Base-by-base conservation (phyloP, 108 stramenopile species). In the Nitzschia sp. region DNA sequence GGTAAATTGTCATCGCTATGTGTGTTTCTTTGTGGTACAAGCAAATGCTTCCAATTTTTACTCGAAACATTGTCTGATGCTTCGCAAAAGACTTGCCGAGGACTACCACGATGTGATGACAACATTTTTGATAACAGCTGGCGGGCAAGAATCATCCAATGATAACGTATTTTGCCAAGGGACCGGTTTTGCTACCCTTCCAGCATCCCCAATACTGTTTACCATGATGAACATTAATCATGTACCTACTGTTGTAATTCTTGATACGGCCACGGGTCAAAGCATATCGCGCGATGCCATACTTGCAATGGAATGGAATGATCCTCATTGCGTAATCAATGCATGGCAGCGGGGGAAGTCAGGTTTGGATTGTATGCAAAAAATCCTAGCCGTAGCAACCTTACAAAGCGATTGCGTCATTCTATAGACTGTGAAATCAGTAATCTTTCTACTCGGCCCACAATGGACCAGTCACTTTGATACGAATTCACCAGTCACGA, bases 31-130 rank as follows among this genome's bases (percentile, higher is more conserved):
- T 41, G 45, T 75, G 4, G 44, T 75, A 4, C 73, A 75, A 57
- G 58, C 52, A 11, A 53, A 35, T 35, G 21, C 11, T 16, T 25
- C 34, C 15, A 45, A 53, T 3, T 62, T 47, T 30, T 59, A 68
- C 59, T 75, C 66, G 22, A 53, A 15, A 8, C 66, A 75, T 53
- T 56, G 63, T 9, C 44, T 75, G 29, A 44, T 21, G 27, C 29
- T 75, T 13, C 58, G 73, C 35, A 54, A 62, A 21, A 30, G 41
- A 26, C 33, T 75, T 16, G 73, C 73, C 0, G n/a, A 23, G 19
- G 59, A 68, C 1, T 75, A 58, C 33, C 73, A 75, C 45, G 73
- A 75, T 2, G 53, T 62, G 3, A 68, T 75, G 59, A 54, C 58
- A 19, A 75, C 73, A 1, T 67, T 75, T 62, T 38, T 75, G 2